Evolutionary conservation across 768 basidiomycete genomes (phyloP), one percentile per base, ranked within the genome.

Genomic region (Cystobasidium tubakii): DNA sequence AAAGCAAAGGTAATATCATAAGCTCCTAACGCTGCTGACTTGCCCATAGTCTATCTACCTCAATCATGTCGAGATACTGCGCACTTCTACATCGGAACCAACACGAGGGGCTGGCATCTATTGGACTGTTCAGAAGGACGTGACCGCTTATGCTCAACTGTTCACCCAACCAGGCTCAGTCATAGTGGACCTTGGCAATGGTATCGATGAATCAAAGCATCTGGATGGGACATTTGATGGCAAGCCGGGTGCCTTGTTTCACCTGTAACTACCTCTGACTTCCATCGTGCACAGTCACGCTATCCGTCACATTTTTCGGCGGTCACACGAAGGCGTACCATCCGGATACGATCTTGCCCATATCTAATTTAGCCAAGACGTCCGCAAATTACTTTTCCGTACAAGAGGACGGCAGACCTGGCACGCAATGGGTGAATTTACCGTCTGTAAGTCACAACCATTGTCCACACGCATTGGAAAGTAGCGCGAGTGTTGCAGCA

Each of bases 51-150:
- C 27, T 33, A 13, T 66, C 42, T 66, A 36, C 27, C 64, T 66
- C 6, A 21, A 34, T 21, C 64, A 36, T 50, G 43, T 66, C 21
- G 64, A 66, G 42, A 66, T 46, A 25, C 29, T 71, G 3, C 42
- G 43, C 27, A 39, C 36, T 55, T 55, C 25, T 1, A 66, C 53
- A 29, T 29, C 55, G 21, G 29, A 67, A 19, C 39, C 17, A 4
- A 43, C 17, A 10, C 54, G 62, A 29, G 39, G 64, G 7, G 55
- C 13, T 69, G 23, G 21, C 29, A 13, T 74, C 27, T 17, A 17
- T 42, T 27, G 17, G 54, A 29, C 76, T 77, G 73, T 75, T 1
- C 93, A 17, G 34, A 66, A 66, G 29, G 64, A 66, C 12, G 36
- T 66, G 29, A 25, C 23, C 12, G 29, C 29, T 3, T 66, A 66